Evolutionary conservation across 129 eudicot species (phyloP).

Genomic region (Saposhnikovia divaricata): DNA sequence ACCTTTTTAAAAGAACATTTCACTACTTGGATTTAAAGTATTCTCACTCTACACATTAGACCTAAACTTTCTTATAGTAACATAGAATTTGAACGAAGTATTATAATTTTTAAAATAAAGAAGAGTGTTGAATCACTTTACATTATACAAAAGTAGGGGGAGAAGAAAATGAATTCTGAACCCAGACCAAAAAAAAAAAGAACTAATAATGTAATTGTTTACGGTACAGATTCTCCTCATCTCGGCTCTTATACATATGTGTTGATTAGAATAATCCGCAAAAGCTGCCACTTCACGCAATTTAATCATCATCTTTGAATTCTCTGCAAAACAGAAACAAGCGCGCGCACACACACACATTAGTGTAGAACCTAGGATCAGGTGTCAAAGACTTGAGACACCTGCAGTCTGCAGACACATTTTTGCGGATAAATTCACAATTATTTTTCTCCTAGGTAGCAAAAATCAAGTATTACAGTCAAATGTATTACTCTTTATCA

Average conservation of each 20-base stretch:
- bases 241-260: constrained; percentile 17
- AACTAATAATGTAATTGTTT: not conserved
- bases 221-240: not conserved
- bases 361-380: not conserved
- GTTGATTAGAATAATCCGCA: constrained; percentile 20
- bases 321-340: constrained; percentile 51
- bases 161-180: not conserved
- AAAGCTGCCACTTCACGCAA: constrained; percentile 14
- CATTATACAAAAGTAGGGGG: not conserved
- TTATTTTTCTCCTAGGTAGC: not conserved
- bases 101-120: not conserved
- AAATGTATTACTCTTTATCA: not conserved
- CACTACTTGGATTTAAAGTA: not conserved
- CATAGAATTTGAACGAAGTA: too few relatives aligned
- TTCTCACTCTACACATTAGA: not conserved
- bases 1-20: not conserved
- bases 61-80: too few relatives aligned
- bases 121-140: not conserved
- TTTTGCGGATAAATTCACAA: too few relatives aligned
- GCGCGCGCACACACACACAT: not conserved
- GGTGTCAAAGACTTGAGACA: not conserved
- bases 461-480: not conserved
- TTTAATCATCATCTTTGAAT: constrained; percentile 90
- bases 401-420: too few relatives aligned
- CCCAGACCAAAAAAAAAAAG: not conserved